These are phyloP conservation scores for Diutina scorzettiae DNA, from an alignment of 1,139 yeast genomes.

Conservation along the genomic window DNA sequence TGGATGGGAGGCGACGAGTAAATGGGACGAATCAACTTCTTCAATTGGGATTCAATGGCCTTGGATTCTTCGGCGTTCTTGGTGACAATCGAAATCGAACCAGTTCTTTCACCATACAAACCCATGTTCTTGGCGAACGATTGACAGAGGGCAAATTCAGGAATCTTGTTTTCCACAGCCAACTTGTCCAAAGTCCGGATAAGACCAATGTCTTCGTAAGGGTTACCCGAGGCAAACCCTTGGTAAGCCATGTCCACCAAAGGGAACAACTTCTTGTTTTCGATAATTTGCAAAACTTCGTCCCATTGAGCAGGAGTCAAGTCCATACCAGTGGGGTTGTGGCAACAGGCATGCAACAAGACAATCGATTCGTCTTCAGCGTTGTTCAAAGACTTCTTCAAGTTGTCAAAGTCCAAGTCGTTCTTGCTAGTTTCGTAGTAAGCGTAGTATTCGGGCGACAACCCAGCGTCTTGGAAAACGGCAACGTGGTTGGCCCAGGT, in stretches of 20 bases:
- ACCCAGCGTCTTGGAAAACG: slow-evolving; percentile 41
- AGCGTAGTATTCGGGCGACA: slow-evolving; percentile 26
- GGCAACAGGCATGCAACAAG: slow-evolving; percentile 88
- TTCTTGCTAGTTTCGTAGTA: slow-evolving; percentile 45
- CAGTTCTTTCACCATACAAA: slow-evolving; percentile 89
- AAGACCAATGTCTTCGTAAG: slow-evolving; percentile 35
- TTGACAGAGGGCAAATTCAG: slow-evolving; percentile 64
- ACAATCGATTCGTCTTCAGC: slow-evolving; percentile 50
- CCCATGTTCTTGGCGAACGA: slow-evolving; percentile 98
- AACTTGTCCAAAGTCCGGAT: slow-evolving; percentile 39
- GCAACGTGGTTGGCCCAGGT: slow-evolving; percentile 70
- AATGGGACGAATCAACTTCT: slow-evolving; percentile 71
- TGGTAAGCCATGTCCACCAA: slow-evolving; percentile 90
- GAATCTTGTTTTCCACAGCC: slow-evolving; percentile 32
- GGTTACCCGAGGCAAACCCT: slow-evolving; percentile 77
- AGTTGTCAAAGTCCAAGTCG: slow-evolving; percentile 40
- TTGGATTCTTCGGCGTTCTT: slow-evolving; percentile 30
- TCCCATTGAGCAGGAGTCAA: slow-evolving; percentile 75
- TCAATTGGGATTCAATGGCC: slow-evolving; percentile 64
- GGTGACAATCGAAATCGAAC: slow-evolving; percentile 63
- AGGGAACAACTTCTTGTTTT: slow-evolving; percentile 49
- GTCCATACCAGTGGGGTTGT: slow-evolving; percentile 94
- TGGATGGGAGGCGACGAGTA: slow-evolving; percentile 93
- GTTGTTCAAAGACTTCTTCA: slow-evolving; percentile 27
- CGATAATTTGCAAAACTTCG: slow-evolving; percentile 48